Evolutionary conservation across 2,329 filamentous ascomycete species (phyloP).

Genomic region (Colletotrichum tropicicola): DNA sequence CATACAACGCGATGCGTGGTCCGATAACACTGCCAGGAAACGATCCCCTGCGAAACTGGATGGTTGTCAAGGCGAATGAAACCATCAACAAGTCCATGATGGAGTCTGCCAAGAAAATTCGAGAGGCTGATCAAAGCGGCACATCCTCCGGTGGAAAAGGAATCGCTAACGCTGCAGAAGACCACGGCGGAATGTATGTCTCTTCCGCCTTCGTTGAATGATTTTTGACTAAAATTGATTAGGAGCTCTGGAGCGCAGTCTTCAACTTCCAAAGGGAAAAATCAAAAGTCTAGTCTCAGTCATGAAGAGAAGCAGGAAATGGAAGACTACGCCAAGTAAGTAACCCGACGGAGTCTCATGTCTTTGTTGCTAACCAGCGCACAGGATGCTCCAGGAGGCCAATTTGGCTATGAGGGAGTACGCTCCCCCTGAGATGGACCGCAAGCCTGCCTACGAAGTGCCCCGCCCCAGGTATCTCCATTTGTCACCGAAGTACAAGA

Average conservation of each 20-base stretch:
- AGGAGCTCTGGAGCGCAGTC: not conserved
- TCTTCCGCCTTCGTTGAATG: no score
- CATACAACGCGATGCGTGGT: constrained; percentile 45
- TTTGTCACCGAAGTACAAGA: constrained; percentile 14
- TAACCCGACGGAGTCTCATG: not conserved
- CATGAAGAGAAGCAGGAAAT: not conserved
- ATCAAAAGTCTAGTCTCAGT: not conserved
- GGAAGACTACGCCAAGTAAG: constrained; percentile 10
- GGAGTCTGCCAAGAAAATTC: not conserved
- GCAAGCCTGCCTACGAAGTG: constrained; percentile 23
- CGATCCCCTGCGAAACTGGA: constrained; percentile 40
- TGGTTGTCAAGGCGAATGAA: constrained; percentile 28
- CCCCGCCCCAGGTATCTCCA: constrained; percentile 31
- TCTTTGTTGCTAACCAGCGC: not conserved
- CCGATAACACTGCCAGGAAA: constrained; percentile 32
- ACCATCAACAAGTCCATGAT: not conserved
- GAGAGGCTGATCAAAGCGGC: not conserved
- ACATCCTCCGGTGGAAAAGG: not conserved
- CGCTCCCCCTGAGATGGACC: constrained; percentile 8
- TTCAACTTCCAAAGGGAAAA: not conserved
- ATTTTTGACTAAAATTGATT: no score
- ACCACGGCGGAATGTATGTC: no score
- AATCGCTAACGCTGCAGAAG: not conserved
- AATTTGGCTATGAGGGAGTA: constrained; percentile 14
- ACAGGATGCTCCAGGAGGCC: constrained; percentile 22